phyloP scores from a whole-genome alignment of 108 stramenopile species.

The Phaeodactylum tricornutum region DNA sequence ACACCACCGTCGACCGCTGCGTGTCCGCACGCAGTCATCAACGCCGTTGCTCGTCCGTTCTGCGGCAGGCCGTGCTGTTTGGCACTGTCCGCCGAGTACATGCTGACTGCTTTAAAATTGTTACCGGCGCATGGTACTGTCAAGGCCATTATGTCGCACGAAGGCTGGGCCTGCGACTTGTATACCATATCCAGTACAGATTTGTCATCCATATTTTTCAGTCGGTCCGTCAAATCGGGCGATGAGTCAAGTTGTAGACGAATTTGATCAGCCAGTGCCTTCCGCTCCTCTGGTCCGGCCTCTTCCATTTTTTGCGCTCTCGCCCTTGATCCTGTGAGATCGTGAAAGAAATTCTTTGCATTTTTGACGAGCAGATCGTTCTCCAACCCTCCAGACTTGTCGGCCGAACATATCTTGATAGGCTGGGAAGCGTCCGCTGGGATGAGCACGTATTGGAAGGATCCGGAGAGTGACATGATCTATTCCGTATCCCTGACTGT shows the following conservation, averaged over 20 bases:
- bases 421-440: conserved; percentile 39
- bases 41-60: conserved; percentile 46
- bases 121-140: conserved; percentile 47
- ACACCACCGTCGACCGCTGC: conserved; percentile 29
- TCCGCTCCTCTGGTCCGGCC: conserved; percentile 39
- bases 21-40: conserved; percentile 59
- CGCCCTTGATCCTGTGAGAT: conserved; percentile 27
- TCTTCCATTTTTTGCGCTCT: conserved; percentile 18
- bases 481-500: too few relatives aligned
- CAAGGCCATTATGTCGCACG: conserved; percentile 64
- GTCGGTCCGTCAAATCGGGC: conserved; percentile 9
- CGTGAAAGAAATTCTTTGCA: conserved; percentile 58
- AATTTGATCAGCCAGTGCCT: conserved; percentile 37
- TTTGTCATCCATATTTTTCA: conserved; percentile 40
- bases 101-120: conserved; percentile 43
- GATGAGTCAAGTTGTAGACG: conserved; percentile 40
- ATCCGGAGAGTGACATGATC: too few relatives aligned
- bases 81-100: conserved; percentile 58
- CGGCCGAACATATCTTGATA: conserved; percentile 21
- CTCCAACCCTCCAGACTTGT: conserved; percentile 49
- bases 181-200: conserved; percentile 31
- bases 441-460: conserved; percentile 53
- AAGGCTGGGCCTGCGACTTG: conserved; percentile 20
- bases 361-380: conserved; percentile 44
- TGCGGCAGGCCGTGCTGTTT: conserved; percentile 24